Evolutionary conservation across 257 asterid species (phyloP).

Genomic region (Ballota nigra): DNA sequence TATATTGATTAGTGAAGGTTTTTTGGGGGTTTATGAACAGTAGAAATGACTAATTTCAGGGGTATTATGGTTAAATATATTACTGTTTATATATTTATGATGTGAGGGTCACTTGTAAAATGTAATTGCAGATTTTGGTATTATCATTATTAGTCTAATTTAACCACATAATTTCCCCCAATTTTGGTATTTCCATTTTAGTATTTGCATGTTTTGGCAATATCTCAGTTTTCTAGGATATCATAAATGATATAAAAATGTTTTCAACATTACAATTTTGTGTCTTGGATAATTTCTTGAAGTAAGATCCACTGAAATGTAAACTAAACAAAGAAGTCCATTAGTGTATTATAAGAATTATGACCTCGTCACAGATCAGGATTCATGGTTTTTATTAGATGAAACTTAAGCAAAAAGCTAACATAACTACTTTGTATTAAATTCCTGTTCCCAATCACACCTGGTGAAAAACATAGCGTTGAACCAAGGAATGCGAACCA

Average conservation of each 20-base stretch:
- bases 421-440: neutral
- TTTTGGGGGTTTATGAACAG: neutral
- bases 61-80: constrained; percentile 7
- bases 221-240: neutral
- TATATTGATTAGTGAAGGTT: neutral
- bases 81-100: neutral
- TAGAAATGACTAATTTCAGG: neutral
- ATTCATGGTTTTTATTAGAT: neutral
- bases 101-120: neutral
- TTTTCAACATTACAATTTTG: neutral
- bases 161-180: neutral
- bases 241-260: neutral
- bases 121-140: neutral
- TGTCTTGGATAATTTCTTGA: neutral
- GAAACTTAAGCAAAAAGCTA: neutral
- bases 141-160: neutral
- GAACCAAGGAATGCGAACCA: neutral
- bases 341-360: neutral
- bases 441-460: neutral
- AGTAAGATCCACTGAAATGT: neutral
- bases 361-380: neutral
- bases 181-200: neutral
- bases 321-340: neutral
- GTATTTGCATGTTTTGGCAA: neutral
- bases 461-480: neutral